Base-by-base conservation (phyloP, 257 asterid genomes). In the Thymus quinquecostatus region DNA sequence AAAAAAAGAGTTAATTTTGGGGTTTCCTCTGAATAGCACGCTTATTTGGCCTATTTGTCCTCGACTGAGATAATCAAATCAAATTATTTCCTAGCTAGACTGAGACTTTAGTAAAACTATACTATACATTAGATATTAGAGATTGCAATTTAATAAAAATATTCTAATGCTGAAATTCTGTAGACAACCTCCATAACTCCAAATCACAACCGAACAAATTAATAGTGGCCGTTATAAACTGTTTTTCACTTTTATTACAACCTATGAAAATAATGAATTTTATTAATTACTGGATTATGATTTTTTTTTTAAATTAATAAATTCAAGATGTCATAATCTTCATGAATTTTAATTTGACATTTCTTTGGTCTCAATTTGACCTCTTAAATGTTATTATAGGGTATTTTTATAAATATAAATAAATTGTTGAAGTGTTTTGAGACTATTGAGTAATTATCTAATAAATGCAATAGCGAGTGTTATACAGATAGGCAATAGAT, bases 151-250 rank as follows among this genome's bases (percentile, higher is more conserved):
- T 1, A 57, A 14, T 10, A 14, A 36, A 58, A 2, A 38, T 8
- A 58, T 28, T 29, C 36, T 60, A 48, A 30, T 48, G 45, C 21
- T 63, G 32, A 80, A 68, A 76, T 76, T 76, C 74, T 12, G 41
- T 57, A 51, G 81, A 72, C 84, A 72, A 76, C 3, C 66, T 21
- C 60, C 30, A 49, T 69, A 34, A 2, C 72, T 69, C 79, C 82
- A 73, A 72, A 45, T 14, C 77, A 69, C 41, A 63, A 73, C 8
- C 77, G 28, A 40, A 77, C 84, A 69, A 76, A 64, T 4, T 29
- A 64, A 27, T 8, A 49, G 70, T 64, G 48, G 50, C 55, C 40
- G 21, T 36, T 68, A 44, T 10, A 12, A 2, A 3, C n/a, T 5
- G 1, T 53, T 40, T 21, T 21, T 38, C 27, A 8, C 14, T 40